Percentiles rank a stretch among this genome's conserved stretches.
phyloP scores from a whole-genome alignment of 2,329 filamentous ascomycete species.

The Alternaria tenuissima region DNA sequence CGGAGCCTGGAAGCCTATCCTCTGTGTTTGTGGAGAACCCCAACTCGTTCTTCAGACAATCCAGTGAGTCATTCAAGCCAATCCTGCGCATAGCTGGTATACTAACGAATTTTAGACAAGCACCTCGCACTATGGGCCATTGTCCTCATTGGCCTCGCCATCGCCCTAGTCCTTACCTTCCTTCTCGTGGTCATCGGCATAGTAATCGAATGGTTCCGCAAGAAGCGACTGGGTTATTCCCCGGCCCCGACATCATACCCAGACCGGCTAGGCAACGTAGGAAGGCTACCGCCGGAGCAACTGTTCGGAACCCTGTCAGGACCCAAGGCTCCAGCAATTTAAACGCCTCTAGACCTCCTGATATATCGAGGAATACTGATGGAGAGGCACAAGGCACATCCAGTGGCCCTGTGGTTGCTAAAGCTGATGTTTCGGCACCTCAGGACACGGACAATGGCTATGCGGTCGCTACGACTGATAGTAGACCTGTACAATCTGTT shows the following conservation, averaged over 20 bases:
- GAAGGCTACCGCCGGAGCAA: constrained; percentile 60
- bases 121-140: constrained; percentile 77
- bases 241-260: constrained; percentile 71
- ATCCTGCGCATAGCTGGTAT: neutral
- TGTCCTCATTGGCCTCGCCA: constrained; percentile 81
- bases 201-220: constrained; percentile 76
- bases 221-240: constrained; percentile 79
- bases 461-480: neutral
- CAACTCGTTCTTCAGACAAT: constrained; percentile 73
- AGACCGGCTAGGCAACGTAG: constrained; percentile 58
- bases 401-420: neutral
- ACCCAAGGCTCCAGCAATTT: constrained; percentile 46
- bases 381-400: neutral
- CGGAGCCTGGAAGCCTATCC: constrained; percentile 73
- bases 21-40: constrained; percentile 82
- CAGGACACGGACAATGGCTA: neutral
- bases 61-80: constrained; percentile 60
- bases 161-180: constrained; percentile 79
- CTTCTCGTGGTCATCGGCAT: constrained; percentile 79
- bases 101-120: constrained; percentile 51
- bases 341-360: constrained; percentile 1
- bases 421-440: neutral
- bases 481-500: neutral
- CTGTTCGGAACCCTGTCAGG: constrained; percentile 48
- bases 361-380: neutral